Conservation (phyloP, 2,329 filamentous ascomycete species). For the Esteya vermicola region DNA sequence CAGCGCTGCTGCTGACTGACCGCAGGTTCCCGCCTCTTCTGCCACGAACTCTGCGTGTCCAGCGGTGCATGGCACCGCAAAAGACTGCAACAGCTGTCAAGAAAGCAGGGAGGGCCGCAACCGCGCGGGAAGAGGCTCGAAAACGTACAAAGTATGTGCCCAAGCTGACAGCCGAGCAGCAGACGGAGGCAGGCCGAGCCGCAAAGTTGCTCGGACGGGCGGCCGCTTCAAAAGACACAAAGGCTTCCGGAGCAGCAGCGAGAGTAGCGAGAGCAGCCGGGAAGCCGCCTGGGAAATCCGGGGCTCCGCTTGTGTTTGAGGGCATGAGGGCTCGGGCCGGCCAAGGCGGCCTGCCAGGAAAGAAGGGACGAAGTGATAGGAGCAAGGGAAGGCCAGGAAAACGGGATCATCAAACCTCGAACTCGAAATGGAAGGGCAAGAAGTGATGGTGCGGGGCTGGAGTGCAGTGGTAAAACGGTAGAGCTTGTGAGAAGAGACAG, state of each 20-base stretch:
- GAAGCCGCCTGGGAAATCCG: no score
- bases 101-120: constrained; percentile 25
- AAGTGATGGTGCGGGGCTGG: neutral
- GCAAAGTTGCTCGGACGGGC: constrained; percentile 60
- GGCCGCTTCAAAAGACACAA: no score
- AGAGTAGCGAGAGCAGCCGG: no score
- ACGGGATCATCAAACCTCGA: constrained; percentile 29
- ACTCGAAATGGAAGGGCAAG: constrained; percentile 10
- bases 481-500: no score
- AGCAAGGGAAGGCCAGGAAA: constrained; percentile 26
- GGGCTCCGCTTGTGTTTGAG: constrained; percentile 58
- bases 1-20: constrained; percentile 73
- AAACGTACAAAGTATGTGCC: constrained; percentile 43
- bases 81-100: constrained; percentile 41
- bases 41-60: constrained; percentile 75
- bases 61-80: constrained; percentile 63
- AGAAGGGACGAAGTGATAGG: constrained; percentile 26
- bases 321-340: constrained; percentile 58
- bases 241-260: constrained; percentile 23
- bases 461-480: no score
- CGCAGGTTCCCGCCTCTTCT: constrained; percentile 92
- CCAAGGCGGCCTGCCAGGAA: constrained; percentile 39
- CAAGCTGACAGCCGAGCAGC: constrained; percentile 52
- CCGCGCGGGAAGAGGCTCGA: constrained; percentile 11
- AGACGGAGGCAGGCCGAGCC: constrained; percentile 59